Evolutionary conservation across 768 basidiomycete species (phyloP).

Genomic region (Boletus rex-veris): DNA sequence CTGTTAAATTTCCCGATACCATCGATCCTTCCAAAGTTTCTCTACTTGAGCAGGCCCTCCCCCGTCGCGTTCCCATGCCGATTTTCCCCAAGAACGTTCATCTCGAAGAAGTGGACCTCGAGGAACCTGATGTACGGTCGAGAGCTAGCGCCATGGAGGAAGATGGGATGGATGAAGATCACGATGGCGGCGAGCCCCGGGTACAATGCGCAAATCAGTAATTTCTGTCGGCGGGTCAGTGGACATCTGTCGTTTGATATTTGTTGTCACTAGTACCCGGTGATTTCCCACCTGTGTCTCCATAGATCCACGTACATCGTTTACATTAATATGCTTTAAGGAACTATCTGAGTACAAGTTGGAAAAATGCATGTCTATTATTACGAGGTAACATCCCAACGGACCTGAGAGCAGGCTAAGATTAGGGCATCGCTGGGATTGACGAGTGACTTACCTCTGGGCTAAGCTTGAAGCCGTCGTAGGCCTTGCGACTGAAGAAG

Average conservation of each 20-base stretch:
- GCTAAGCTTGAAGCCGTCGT: slow-evolving; percentile 77
- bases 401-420: slow-evolving; percentile 15
- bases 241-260: slow-evolving; percentile 19
- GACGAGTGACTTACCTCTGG: slow-evolving; percentile 57
- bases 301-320: slow-evolving; percentile 29
- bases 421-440: neutral
- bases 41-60: slow-evolving; percentile 80
- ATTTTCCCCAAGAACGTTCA: slow-evolving; percentile 63
- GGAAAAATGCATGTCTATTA: neutral
- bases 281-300: slow-evolving; percentile 17
- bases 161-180: slow-evolving; percentile 92
- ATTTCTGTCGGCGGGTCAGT: slow-evolving; percentile 14
- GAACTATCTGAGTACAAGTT: neutral
- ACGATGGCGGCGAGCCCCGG: slow-evolving; percentile 69
- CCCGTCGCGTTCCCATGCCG: slow-evolving; percentile 65
- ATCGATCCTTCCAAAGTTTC: slow-evolving; percentile 66
- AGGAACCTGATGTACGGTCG: slow-evolving; percentile 65
- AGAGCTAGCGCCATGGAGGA: slow-evolving; percentile 50
- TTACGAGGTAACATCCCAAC: slow-evolving; percentile 26
- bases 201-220: slow-evolving; percentile 96
- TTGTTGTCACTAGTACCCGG: slow-evolving; percentile 21
- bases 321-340: slow-evolving; percentile 31
- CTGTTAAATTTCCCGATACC: slow-evolving; percentile 84
- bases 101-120: slow-evolving; percentile 82
- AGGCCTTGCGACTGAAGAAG: slow-evolving; percentile 77